Base-by-base conservation (phyloP, 345 rosid species). In the Microthlaspi erraticum region DNA sequence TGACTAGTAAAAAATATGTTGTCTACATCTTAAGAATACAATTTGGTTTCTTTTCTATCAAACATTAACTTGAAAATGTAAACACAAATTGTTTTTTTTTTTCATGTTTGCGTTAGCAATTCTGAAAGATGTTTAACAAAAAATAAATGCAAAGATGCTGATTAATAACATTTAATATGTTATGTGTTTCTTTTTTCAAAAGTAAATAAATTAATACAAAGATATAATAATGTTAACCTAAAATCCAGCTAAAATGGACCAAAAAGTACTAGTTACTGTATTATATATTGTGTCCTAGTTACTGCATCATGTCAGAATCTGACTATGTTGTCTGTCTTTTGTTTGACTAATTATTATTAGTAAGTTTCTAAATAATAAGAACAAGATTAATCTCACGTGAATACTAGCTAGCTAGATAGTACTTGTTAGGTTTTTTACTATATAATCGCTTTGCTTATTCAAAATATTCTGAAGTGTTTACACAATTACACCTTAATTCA, bases 321-420 rank as follows among this genome's bases (percentile, higher is more conserved):
- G 56, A 55, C 64, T 63, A 17, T 10, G 10, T 53, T 62, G 38
- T 72, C 49, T 44, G 13, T 45, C 64, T 55, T 55, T 64, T 45
- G 58, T 54, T 72, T 64, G 23, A 54, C 17, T 44, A 36, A 34
- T 3, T 36, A 44, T 32, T 53, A 52, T 61, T 71, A 6, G 9
- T 45, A 41, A 32, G 37, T 53, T 12, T 36, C 3, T 42, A 36
- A 63, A 32, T 56, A 64, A 13, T 29, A 64, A 23, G 33, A 64
- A 38, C 65, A 73, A 73, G 45, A 38, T 65, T 38, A 48, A 36
- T 57, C 17, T 73, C 66, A 64, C 66, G 71, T 57, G 71, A 73
- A 45, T 26, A 46, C 55, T 44, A 43, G 29, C 32, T 72, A 34
- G 26, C 2, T 23, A 23, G 2, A 36, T 58, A 2, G 12, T 59